Evolutionary conservation across 805 yeast genomes (phyloP), one percentile per base, ranked within the genome.

Genomic region (Candida odintsovae): DNA sequence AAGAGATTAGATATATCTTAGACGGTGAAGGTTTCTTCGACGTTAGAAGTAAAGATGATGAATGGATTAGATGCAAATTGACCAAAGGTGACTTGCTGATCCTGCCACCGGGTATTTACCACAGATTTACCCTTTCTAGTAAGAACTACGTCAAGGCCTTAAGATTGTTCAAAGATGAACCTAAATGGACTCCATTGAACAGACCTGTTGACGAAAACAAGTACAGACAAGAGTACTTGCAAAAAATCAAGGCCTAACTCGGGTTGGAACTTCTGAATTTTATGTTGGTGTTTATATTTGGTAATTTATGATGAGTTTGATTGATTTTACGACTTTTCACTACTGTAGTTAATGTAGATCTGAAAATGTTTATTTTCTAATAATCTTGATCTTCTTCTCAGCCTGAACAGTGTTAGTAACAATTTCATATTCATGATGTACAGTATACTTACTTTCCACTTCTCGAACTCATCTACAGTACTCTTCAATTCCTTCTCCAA

Each of bases 1-100:
- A 92, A 67, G 99, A 92, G 69, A 92, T 92, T 62, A 73, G 99
- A 54, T 92, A 90, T 67, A 80, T 90, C 44, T 60, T 85, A 18
- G 96, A 85, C 23, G 99, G 99, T 11, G 85, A 81, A 46, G 98
- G 99, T 0, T 92, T 76, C 66, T 92, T 92, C 60, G 98, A 92
- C 60, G 88, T 92, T 8, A 75, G 96, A 54, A 83, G 79, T 57
- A 59, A 69, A 25, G 60, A 74, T 12, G 76, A 75, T 46, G 63
- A 70, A 46, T 92, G 99, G 99, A 74, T 92, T 46, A 77, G 98
- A 49, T 75, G 83, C 47, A 75, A 76, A 50, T 72, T 90, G 31
- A 70, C 62, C 26, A 72, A 76, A 44, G 75, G 82, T 40, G 98
- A 92, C 59, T 58, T 80, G 42, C 61, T 86, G 47, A 76, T 86